phyloP scores from a whole-genome alignment of 495 filamentous ascomycete genomes.

The Pyronema domesticum region DNA sequence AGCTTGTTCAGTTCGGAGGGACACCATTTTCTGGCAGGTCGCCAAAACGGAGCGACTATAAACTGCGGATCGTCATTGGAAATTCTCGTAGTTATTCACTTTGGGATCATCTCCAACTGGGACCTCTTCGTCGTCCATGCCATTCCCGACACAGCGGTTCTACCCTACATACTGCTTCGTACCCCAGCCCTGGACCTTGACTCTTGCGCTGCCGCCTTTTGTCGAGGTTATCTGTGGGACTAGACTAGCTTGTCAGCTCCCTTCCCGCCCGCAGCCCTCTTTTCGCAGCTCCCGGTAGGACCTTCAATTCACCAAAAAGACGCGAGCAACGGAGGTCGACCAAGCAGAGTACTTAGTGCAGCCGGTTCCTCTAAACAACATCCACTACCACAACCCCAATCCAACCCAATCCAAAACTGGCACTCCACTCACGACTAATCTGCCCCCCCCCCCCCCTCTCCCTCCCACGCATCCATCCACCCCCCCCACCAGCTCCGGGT shows the following conservation, averaged over 20 bases:
- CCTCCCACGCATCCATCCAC: too few relatives aligned
- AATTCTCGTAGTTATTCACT: background rate
- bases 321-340: background rate
- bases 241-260: background rate
- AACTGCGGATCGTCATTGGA: background rate
- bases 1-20: too few relatives aligned
- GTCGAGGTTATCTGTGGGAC: background rate
- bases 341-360: background rate
- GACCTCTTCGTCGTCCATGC: background rate
- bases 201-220: background rate
- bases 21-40: too few relatives aligned
- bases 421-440: background rate
- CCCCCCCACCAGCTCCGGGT: background rate
- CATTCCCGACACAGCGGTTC: background rate
- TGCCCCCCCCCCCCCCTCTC: background rate
- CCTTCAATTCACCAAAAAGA: background rate
- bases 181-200: constrained; percentile 1
- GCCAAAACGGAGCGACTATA: too few relatives aligned
- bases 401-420: too few relatives aligned
- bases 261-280: background rate
- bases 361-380: background rate
- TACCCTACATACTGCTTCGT: background rate
- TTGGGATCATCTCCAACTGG: background rate
- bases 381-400: too few relatives aligned
- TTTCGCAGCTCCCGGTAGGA: background rate